A percentile compares a stretch with the other conserved stretches of the same genome.
Evolutionary conservation across 768 basidiomycete species (phyloP).

Genomic region (Suillus luteus): DNA sequence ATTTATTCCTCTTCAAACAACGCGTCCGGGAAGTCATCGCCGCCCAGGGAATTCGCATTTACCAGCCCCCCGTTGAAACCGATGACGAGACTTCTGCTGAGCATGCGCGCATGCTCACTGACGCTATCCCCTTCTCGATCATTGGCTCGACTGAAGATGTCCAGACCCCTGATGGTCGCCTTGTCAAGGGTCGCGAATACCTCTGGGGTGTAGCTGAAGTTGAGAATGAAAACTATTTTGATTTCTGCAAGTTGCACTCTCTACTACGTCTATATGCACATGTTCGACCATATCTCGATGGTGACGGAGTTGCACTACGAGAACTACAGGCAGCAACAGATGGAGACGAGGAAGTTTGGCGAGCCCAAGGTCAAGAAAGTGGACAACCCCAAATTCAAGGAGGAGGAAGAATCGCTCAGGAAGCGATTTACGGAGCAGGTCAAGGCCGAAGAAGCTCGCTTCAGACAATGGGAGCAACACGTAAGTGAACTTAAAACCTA

Average conservation of each 20-base stretch:
- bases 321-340: conserved; percentile 96
- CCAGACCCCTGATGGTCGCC: conserved; percentile 83
- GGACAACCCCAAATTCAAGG: conserved; percentile 99
- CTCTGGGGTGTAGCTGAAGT: conserved; percentile 99
- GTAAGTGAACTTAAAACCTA: conserved; percentile 46
- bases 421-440: conserved; percentile 99
- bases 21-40: conserved; percentile 88
- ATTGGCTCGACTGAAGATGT: conserved; percentile 98
- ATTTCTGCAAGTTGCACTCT: conserved; percentile 97
- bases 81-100: conserved; percentile 88
- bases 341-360: conserved; percentile 99
- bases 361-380: conserved; percentile 98
- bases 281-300: conserved; percentile 96
- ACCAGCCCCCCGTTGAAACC: conserved; percentile 87
- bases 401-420: conserved; percentile 95
- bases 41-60: conserved; percentile 94
- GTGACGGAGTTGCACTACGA: conserved; percentile 97
- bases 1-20: conserved; percentile 89
- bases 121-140: conserved; percentile 97
- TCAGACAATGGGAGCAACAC: conserved; percentile 99
- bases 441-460: conserved; percentile 96
- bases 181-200: conserved; percentile 97
- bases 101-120: conserved; percentile 82
- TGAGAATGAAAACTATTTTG: conserved; percentile 99
- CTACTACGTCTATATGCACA: conserved; percentile 77